phyloP scores from a whole-genome alignment of 345 rosid species.

The Camelina laxa region DNA sequence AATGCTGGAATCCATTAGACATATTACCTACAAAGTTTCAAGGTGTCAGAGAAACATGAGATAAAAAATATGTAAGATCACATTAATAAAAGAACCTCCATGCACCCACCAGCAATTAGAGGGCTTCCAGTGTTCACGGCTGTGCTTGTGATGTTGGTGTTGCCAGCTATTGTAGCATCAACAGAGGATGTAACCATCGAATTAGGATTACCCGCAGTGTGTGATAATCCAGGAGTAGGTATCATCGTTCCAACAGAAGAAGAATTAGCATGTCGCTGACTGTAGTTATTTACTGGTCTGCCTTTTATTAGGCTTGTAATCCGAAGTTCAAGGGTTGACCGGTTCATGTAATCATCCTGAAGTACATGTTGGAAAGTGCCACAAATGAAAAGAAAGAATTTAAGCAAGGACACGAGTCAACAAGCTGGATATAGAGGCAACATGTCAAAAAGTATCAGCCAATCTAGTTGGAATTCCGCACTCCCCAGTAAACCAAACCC shows the following conservation, averaged over 20 bases:
- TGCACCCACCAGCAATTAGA: conserved; percentile 59
- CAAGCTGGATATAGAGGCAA: conserved; percentile 35
- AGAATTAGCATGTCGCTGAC: conserved; percentile 64
- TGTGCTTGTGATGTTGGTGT: conserved; percentile 55
- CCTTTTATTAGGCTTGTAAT: conserved; percentile 55
- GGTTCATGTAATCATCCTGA: conserved; percentile 85
- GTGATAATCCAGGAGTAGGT: conserved; percentile 91
- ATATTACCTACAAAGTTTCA: conserved; percentile 57
- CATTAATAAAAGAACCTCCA: conserved; percentile 54
- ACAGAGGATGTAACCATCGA: conserved; percentile 60
- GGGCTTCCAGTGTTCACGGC: conserved; percentile 57
- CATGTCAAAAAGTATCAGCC: conserved; percentile 15
- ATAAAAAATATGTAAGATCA: conserved; percentile 52
- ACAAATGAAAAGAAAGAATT: conserved; percentile 18
- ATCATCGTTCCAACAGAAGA: conserved; percentile 77
- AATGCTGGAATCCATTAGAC: conserved; percentile 72
- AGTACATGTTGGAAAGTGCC: conserved; percentile 33
- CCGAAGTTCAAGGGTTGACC: conserved; percentile 72
- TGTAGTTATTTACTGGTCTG: conserved; percentile 45
- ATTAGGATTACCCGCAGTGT: conserved; percentile 55
- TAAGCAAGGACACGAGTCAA: conserved; percentile 1
- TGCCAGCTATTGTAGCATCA: conserved; percentile 60
- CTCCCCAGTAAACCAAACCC: conserved; percentile 25
- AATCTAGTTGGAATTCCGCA: conserved; percentile 25
- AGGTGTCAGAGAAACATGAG: conserved; percentile 27